Evolutionary conservation across 176 grass and related monocot genomes (phyloP).

Genomic region (Raddia distichophylla): DNA sequence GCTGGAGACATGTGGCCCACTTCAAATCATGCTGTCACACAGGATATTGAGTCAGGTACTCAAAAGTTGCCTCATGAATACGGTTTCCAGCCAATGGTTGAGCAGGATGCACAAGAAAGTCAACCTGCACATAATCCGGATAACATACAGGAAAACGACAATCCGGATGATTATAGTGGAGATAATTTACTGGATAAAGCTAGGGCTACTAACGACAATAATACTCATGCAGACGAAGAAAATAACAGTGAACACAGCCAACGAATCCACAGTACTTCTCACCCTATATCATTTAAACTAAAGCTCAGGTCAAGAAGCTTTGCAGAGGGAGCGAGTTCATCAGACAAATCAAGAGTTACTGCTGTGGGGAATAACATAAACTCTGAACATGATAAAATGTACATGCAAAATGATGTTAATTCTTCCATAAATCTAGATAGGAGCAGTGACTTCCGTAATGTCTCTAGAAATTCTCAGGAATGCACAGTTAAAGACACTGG

Average conservation of each 20-base stretch:
- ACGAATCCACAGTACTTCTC: conserved; percentile 41
- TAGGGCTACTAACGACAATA: conserved; percentile 22
- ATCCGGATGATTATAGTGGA: conserved; percentile 9
- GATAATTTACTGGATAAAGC: conserved; percentile 29
- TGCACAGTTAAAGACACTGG: conserved; percentile 37
- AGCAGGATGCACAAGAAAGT: conserved; percentile 34
- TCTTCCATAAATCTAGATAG: conserved; percentile 44
- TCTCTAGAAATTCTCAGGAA: conserved; percentile 42
- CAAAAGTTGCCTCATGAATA: conserved; percentile 44
- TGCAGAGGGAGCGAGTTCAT: conserved; percentile 47
- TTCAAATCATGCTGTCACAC: conserved; percentile 41
- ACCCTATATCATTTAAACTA: conserved; percentile 55
- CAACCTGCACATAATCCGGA: conserved; percentile 39
- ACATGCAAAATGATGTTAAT: conserved; percentile 49
- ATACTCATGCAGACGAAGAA: conserved; percentile 31
- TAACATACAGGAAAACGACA: conserved; percentile 42
- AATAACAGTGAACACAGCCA: conserved; percentile 31
- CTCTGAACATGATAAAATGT: conserved; percentile 30
- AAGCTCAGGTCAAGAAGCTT: conserved; percentile 68
- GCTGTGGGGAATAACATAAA: conserved; percentile 30
- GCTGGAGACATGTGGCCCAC: conserved; percentile 40
- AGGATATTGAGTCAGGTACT: conserved; percentile 33
- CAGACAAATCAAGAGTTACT: conserved; percentile 48
- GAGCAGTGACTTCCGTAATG: conserved; percentile 32
- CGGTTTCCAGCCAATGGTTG: conserved; percentile 31